Base-by-base conservation (phyloP, 805 yeast species). In the Tetrapisispora nanseiensis region DNA sequence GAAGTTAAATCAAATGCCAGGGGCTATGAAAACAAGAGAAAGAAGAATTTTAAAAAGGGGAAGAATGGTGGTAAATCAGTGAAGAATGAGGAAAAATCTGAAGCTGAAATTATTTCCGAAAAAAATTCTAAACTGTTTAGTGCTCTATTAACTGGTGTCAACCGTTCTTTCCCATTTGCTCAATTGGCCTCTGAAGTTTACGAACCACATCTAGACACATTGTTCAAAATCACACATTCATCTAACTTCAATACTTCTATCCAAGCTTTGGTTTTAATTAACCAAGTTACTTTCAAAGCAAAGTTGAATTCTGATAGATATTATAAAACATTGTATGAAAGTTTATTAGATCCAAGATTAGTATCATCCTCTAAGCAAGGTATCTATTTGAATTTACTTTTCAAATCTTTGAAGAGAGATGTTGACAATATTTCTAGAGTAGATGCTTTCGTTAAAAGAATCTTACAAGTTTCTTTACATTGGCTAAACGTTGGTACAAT, bases 101-200 rank as follows among this genome's bases (percentile, higher is more conserved):
- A 78, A 47, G 66, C 65, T 33, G 90, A 83, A 51, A 64, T 81
- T 1, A 46, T 68, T 19, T 85, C 86, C 56, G 97, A 92, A 59
- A 85, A 81, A 53, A 83, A 80, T 54, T 74, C 94, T 34, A 85
- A 84, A 55, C 65, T 90, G 52, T 86, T 90, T 53, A 80, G 95
- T 23, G 96, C 96, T 13, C 72, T 92, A 43, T 74, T 92, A 50
- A 86, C 98, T 1, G 98, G 98, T 51, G 75, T 92, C 45, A 92
- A 92, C 61, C 83, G 98, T 66, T 89, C 97, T 0, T 90, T 86
- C 71, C 97, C 97, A 42, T 92, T 85, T 60, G 79, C 95, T 2
- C 72, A 78, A 48, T 68, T 92, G 42, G 80, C 86, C 15, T 73
- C 78, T 30, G 79, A 81, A 23, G 74, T 76, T 6, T 86, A 81